A percentile compares a stretch with the other conserved stretches of the same genome.
phyloP scores from a whole-genome alignment of 306 rosid genomes.

The Delonix regia region DNA sequence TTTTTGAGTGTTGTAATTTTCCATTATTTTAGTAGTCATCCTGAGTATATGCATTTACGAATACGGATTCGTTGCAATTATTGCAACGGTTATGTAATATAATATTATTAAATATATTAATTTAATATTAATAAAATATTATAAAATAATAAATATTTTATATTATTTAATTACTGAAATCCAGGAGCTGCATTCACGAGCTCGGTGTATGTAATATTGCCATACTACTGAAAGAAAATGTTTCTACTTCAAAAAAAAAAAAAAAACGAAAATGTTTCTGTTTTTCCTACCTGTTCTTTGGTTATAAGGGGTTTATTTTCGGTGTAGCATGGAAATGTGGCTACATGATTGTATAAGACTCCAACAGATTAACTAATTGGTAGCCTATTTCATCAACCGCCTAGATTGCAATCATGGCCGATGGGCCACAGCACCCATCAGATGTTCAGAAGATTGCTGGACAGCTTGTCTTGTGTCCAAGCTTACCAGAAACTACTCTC shows the following conservation, averaged over 20 bases:
- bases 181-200: too few species aligned
- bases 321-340: neutral
- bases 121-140: too few species aligned
- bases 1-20: neutral
- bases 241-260: too few species aligned
- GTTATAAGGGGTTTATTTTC: neutral
- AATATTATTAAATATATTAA: too few species aligned
- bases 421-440: constrained; percentile 64
- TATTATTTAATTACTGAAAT: too few species aligned
- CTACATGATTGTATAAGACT: neutral
- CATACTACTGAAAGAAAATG: neutral
- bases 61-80: too few species aligned
- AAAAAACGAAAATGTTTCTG: neutral
- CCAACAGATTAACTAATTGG: too few species aligned
- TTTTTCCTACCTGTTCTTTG: neutral
- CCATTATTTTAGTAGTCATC: neutral
- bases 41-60: neutral
- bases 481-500: constrained; percentile 52
- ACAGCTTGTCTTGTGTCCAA: constrained; percentile 64
- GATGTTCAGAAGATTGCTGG: constrained; percentile 74
- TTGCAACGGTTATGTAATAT: too few species aligned
- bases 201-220: neutral
- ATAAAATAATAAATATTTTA: too few species aligned
- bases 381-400: neutral
- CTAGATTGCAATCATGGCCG: constrained; percentile 61